Evolutionary conservation across 2,329 filamentous ascomycete species (phyloP), one percentile per base, ranked within the genome.

Genomic region (Tolypocladium tropicale): DNA sequence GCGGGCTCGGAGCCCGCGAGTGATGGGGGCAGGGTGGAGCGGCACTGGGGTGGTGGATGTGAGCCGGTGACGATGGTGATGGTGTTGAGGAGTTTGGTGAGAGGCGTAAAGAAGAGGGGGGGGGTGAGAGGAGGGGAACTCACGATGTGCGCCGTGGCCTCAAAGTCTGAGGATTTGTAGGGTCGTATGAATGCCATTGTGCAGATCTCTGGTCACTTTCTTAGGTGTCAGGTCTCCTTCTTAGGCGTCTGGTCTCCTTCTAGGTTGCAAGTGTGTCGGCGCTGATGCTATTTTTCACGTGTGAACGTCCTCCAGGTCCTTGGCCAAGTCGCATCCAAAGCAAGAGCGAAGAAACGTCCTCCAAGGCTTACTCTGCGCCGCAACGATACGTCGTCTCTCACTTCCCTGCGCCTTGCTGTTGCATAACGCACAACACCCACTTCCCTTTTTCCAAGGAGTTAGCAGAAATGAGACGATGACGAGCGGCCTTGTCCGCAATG

Each of bases 131-230:
- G 43, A 3, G 43, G 30, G 43, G 30, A 1, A 63, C 69, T 66
- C 61, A 76, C 75, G 57, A 77, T 77, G 49, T 72, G 64, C 6
- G 71, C 72, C 53, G 68, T 72, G 52, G 65, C 70, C 9, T 74
- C 72, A 60, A 72, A 73, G 61, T 76, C 74, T 7, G 65, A 62
- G 6, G 67, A 57, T 56, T 67, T 59, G 55, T 74, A 76, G 3
- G 65, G 69, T 54, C 76, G 70, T 53, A 78, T 76, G 61, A 75
- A 77, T 3, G 75, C 74, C 75, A 78, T 78, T 32, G 9, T 12
- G 16, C 2, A 21, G 6, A 28, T 6, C 4, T 18, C 9, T 16
- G 3, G 7, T 3, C 23, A 2, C 10, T 3, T 6, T 12, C 6
- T 9, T 18, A 4, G n/a, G n/a, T n/a, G n/a, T n/a, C n/a, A n/a